Evolutionary conservation across 2,329 filamentous ascomycete genomes (phyloP).

Genomic region (Fusarium goolgardi): DNA sequence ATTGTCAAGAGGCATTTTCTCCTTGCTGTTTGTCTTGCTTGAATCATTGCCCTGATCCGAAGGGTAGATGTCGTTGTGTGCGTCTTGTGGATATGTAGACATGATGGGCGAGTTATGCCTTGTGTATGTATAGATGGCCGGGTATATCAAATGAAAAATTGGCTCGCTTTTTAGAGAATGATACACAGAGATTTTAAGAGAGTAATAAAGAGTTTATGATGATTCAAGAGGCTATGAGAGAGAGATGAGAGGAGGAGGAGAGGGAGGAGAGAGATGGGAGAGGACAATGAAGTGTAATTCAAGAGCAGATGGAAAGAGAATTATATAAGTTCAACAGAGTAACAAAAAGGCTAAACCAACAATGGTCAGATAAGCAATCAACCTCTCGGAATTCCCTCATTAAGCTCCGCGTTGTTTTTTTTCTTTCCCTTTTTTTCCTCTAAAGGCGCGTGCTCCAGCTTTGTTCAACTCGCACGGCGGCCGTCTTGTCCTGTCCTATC

Average conservation of each 20-base stretch:
- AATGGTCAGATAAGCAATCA: slow-evolving; percentile 10
- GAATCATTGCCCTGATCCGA: slow-evolving; percentile 45
- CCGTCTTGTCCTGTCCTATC: slow-evolving; percentile 14
- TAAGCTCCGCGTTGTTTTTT: slow-evolving; percentile 33
- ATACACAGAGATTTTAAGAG: slow-evolving; percentile 1
- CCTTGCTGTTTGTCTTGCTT: slow-evolving; percentile 45
- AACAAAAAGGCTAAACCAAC: slow-evolving; percentile 14
- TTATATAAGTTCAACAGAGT: slow-evolving; percentile 34
- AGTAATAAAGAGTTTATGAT: background rate
- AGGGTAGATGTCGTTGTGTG: slow-evolving; percentile 43
- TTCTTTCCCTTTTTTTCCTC: slow-evolving; percentile 9
- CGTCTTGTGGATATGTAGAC: slow-evolving; percentile 36
- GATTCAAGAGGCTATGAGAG: background rate
- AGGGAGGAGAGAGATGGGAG: slow-evolving; percentile 1
- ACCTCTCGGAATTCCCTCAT: slow-evolving; percentile 40
- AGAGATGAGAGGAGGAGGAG: background rate
- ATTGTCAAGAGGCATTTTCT: slow-evolving; percentile 40
- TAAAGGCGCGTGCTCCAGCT: slow-evolving; percentile 2
- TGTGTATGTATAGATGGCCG: background rate
- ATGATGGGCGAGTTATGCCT: slow-evolving; percentile 26
- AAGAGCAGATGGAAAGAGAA: slow-evolving; percentile 27
- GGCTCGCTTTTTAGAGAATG: slow-evolving; percentile 12
- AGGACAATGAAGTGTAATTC: slow-evolving; percentile 5
- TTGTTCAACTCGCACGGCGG: slow-evolving; percentile 2
- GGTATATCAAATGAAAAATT: slow-evolving; percentile 7